These are phyloP conservation scores for Drosera spatulata DNA, from an alignment of 179 eudicot species.

Conservation along the genomic window DNA sequence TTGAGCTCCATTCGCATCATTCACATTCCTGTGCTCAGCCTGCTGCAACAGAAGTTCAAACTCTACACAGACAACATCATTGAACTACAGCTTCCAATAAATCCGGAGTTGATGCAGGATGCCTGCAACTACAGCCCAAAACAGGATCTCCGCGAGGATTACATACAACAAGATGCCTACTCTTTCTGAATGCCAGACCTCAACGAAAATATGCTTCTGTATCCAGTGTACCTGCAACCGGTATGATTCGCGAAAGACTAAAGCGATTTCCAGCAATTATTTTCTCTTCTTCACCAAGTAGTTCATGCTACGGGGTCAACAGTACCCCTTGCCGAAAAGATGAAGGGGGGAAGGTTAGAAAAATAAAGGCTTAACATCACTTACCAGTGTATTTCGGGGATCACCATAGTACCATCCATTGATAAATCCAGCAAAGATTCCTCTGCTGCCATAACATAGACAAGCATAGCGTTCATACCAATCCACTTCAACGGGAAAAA, in stretches of 20 bases:
- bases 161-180: slow-evolving; percentile 79
- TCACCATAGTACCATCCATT: slow-evolving; percentile 84
- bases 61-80: no score
- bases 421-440: slow-evolving; percentile 67
- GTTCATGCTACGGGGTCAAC: no score
- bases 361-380: not conserved
- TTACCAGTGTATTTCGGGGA: slow-evolving; percentile 68
- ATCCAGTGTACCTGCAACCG: slow-evolving; percentile 64
- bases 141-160: slow-evolving; percentile 75
- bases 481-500: slow-evolving; percentile 85
- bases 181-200: slow-evolving; percentile 78
- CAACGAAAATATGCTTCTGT: slow-evolving; percentile 65
- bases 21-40: no score
- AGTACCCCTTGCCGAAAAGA: no score
- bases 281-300: no score
- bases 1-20: no score
- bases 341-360: no score
- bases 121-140: slow-evolving; percentile 77
- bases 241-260: no score
- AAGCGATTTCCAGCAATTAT: no score
- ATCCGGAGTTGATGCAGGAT: slow-evolving; percentile 48
- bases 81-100: slow-evolving; percentile 70
- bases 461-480: slow-evolving; percentile 96
- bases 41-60: not conserved
- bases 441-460: slow-evolving; percentile 85